Conservation (phyloP, 2,329 filamentous ascomycete species). For the Penicillium hordei region DNA sequence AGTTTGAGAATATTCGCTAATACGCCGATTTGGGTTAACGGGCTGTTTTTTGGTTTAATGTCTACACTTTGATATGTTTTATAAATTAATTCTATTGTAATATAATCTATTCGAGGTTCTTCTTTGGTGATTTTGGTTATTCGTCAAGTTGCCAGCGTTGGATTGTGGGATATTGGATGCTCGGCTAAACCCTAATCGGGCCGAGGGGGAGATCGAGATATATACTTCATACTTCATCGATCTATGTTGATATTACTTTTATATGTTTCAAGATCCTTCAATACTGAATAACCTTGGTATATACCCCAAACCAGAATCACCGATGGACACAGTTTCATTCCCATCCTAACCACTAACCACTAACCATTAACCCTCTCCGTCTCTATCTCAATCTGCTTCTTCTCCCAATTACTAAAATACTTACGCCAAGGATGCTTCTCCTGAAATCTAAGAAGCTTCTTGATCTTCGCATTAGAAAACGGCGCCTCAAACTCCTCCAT, state of each 20-base stretch:
- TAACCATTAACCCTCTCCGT: not conserved
- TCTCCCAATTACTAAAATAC: slow-evolving; percentile 21
- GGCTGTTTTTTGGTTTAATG: not conserved
- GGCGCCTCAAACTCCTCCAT: slow-evolving; percentile 61
- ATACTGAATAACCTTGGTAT: not conserved
- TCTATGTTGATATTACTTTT: not conserved
- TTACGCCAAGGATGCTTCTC: slow-evolving; percentile 50
- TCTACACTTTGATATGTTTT: not conserved
- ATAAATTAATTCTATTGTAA: not conserved
- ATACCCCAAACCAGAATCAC: not conserved
- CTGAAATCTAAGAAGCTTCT: slow-evolving; percentile 57
- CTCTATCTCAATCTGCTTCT: slow-evolving; percentile 6
- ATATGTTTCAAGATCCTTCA: not conserved
- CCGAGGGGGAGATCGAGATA: not conserved
- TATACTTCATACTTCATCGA: not conserved
- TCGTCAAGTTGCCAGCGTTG: not conserved
- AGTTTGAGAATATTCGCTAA: slow-evolving; percentile 25
- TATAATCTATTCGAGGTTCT: not conserved
- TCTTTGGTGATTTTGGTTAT: not conserved
- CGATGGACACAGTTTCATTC: not conserved
- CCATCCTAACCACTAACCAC: not conserved
- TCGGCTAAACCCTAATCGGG: slow-evolving; percentile 43
- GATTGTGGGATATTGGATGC: slow-evolving; percentile 31
- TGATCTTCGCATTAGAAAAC: slow-evolving; percentile 61
- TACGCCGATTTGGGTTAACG: slow-evolving; percentile 10